These are phyloP conservation scores for Phytophthora uliginosa DNA, from an alignment of 352 stramenopile species.

Conservation along the genomic window DNA sequence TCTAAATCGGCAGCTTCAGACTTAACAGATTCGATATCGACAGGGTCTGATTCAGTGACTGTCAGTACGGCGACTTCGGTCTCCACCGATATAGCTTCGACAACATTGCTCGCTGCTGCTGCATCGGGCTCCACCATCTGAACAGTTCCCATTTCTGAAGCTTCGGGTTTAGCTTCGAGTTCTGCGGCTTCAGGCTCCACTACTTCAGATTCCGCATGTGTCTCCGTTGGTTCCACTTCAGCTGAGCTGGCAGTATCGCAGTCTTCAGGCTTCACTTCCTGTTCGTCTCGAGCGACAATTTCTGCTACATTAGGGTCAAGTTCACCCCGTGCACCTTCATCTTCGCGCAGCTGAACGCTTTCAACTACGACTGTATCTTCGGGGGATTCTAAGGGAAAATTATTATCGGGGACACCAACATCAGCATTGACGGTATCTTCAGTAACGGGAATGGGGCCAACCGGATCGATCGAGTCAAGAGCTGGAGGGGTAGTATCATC, in stretches of 20 bases:
- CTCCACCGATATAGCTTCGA: not conserved
- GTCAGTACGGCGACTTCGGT: not conserved
- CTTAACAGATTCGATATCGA: not conserved
- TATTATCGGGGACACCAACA: not conserved
- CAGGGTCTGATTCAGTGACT: not conserved
- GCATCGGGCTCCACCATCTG: not conserved
- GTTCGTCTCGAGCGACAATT: constrained; percentile 1
- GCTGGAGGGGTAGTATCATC: constrained; percentile 6
- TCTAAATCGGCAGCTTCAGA: not conserved
- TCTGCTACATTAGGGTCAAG: not conserved
- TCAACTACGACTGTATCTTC: not conserved
- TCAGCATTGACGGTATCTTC: not conserved
- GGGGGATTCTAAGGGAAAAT: not conserved
- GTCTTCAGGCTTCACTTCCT: constrained; percentile 2
- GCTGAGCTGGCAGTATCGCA: not conserved
- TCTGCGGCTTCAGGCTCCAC: not conserved
- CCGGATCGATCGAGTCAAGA: not conserved
- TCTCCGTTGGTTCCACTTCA: constrained; percentile 1
- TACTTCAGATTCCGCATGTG: not conserved
- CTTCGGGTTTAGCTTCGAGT: not conserved
- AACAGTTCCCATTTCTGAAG: not conserved
- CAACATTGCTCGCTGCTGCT: not conserved
- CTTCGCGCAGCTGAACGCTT: constrained; percentile 8
- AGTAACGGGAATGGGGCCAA: not conserved
- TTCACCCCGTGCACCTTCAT: not conserved